Conservation (phyloP, 1,139 yeast species). For the Zhuliangozyma blackwelliae region DNA sequence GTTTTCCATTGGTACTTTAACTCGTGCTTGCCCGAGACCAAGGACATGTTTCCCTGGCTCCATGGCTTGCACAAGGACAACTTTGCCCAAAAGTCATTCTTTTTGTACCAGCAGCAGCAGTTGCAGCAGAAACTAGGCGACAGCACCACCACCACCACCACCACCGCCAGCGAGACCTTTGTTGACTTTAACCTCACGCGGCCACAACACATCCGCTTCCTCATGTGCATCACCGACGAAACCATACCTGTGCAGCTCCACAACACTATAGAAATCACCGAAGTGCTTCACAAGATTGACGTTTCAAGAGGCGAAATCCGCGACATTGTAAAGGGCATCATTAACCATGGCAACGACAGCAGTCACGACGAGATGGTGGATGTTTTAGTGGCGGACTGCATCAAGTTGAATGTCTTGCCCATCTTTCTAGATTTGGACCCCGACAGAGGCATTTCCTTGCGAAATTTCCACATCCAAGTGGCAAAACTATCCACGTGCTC, state of each 20-base stretch:
- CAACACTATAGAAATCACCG: conserved; percentile 60
- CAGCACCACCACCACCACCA: neutral
- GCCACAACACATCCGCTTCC: conserved; percentile 31
- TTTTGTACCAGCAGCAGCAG: conserved; percentile 26
- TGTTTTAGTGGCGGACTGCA: conserved; percentile 40
- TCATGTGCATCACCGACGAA: conserved; percentile 47
- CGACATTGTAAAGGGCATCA: conserved; percentile 18
- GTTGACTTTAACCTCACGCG: conserved; percentile 9
- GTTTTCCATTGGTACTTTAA: conserved; percentile 47
- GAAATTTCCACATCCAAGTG: conserved; percentile 77
- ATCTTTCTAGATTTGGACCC: conserved; percentile 59
- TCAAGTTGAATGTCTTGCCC: conserved; percentile 43
- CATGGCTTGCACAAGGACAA: conserved; percentile 64
- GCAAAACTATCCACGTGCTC: conserved; percentile 65
- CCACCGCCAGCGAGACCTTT: conserved; percentile 4
- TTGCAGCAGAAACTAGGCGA: conserved; percentile 5
- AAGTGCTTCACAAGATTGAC: conserved; percentile 51
- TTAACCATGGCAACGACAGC: conserved; percentile 10
- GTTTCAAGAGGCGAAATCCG: conserved; percentile 32
- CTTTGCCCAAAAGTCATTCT: conserved; percentile 45
- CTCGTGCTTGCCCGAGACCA: conserved; percentile 62
- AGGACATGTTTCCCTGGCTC: conserved; percentile 81
- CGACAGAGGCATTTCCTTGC: conserved; percentile 59
- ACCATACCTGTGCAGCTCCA: conserved; percentile 31
- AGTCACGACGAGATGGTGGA: conserved; percentile 8